Conservation (phyloP, 139 green algal species). For the Chlamydomonas eustigma region DNA sequence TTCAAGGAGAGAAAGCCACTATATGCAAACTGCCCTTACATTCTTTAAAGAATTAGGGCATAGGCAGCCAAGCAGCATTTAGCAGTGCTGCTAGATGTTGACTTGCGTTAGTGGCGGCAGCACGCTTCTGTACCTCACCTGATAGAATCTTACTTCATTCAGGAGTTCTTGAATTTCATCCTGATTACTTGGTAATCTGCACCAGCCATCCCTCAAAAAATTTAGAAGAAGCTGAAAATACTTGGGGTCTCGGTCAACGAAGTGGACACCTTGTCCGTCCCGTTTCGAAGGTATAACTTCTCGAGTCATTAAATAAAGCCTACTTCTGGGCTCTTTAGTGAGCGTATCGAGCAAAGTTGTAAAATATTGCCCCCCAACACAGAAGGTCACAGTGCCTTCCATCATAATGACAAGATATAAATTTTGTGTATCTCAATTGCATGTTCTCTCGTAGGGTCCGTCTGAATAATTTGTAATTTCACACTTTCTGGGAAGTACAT, state of each 20-base stretch:
- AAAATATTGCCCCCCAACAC: neutral
- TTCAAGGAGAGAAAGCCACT: no score
- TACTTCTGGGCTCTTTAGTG: neutral
- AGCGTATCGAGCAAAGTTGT: neutral
- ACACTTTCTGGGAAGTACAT: no score
- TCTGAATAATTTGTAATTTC: no score
- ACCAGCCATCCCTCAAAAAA: conserved; percentile 42
- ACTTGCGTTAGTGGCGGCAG: no score
- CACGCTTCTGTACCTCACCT: conserved; percentile 27
- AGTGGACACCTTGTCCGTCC: conserved; percentile 22
- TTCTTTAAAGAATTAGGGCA: no score
- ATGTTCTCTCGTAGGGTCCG: no score
- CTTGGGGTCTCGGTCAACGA: conserved; percentile 32
- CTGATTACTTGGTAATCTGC: conserved; percentile 13
- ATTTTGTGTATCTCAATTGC: no score
- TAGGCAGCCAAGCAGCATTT: no score
- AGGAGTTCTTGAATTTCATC: conserved; percentile 35
- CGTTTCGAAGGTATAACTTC: neutral
- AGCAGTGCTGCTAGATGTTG: no score
- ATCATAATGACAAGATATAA: no score
- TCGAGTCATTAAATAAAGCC: neutral
- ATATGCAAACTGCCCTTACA: no score
- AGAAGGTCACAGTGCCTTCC: neutral
- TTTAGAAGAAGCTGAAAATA: conserved; percentile 45
- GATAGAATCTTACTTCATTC: conserved; percentile 45